phyloP scores from a whole-genome alignment of 2,329 filamentous ascomycete species.

The Nigrospora osmanthi region DNA sequence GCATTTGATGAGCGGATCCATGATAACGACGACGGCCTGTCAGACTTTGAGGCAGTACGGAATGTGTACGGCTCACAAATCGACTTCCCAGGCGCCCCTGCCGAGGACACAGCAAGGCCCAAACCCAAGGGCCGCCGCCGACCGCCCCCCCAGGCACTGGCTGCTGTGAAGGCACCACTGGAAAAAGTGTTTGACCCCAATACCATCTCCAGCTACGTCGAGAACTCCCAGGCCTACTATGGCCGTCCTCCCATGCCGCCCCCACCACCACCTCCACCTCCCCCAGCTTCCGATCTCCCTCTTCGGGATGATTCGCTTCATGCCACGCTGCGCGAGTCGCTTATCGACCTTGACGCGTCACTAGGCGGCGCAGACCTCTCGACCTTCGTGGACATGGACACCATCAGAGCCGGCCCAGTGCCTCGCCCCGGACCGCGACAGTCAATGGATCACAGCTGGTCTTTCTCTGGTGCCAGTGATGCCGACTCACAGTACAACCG shows the following conservation, averaged over 20 bases:
- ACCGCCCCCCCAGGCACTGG: constrained; percentile 50
- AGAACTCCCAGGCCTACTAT: constrained; percentile 56
- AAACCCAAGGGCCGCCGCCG: constrained; percentile 45
- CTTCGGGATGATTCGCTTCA: constrained; percentile 48
- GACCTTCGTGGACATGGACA: constrained; percentile 53
- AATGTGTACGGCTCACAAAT: constrained; percentile 53
- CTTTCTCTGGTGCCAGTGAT: constrained; percentile 27
- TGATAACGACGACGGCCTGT: constrained; percentile 36
- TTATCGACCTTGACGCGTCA: constrained; percentile 58
- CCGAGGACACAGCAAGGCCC: constrained; percentile 43
- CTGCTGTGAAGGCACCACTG: constrained; percentile 49
- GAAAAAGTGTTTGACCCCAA: constrained; percentile 62
- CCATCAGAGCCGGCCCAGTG: constrained; percentile 37
- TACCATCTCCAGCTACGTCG: constrained; percentile 56
- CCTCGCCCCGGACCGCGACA: constrained; percentile 25
- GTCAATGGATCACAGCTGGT: constrained; percentile 40
- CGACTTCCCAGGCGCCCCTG: constrained; percentile 38
- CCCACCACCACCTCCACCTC: constrained; percentile 15
- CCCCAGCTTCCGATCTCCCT: constrained; percentile 44
- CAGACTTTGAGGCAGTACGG: constrained; percentile 44
- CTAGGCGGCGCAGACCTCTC: constrained; percentile 47
- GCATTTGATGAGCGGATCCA: constrained; percentile 55
- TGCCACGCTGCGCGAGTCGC: constrained; percentile 48
- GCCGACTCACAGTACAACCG: constrained; percentile 32
- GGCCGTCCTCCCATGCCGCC: constrained; percentile 34